Percentiles rank a stretch among this genome's conserved stretches.
These are phyloP conservation scores for Rhodotorula glutinis DNA, from an alignment of 1,284 basidiomycete genomes.

Conservation along the genomic window DNA sequence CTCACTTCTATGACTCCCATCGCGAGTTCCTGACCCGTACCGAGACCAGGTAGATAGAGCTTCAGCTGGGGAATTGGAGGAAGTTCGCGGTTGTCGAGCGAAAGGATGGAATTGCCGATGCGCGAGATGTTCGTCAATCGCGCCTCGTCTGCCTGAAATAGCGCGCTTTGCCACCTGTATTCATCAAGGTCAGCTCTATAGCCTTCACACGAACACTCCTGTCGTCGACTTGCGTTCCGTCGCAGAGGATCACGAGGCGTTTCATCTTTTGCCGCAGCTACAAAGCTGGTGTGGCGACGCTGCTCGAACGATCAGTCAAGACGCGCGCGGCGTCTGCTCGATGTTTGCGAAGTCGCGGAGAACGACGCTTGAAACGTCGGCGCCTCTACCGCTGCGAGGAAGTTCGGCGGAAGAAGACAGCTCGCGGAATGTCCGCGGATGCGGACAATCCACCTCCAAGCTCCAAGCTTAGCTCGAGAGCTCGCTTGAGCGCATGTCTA, in stretches of 20 bases:
- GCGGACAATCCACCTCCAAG: neutral
- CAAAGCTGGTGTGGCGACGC: too few relatives aligned
- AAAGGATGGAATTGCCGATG: neutral
- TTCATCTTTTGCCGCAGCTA: too few relatives aligned
- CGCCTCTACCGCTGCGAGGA: too few relatives aligned
- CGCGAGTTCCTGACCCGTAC: neutral
- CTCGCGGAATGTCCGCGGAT: neutral
- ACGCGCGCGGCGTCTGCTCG: too few relatives aligned
- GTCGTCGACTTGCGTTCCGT: neutral
- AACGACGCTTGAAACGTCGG: too few relatives aligned
- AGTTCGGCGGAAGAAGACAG: too few relatives aligned
- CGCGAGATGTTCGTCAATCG: neutral
- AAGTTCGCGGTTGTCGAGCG: neutral
- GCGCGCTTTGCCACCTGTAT: neutral
- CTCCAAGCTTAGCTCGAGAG: too few relatives aligned
- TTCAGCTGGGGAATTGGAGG: neutral
- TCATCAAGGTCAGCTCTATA: neutral
- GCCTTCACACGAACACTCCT: too few relatives aligned
- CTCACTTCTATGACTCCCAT: neutral
- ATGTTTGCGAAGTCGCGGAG: too few relatives aligned
- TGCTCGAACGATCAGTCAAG: too few relatives aligned
- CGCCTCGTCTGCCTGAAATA: neutral
- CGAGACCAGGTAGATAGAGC: neutral
- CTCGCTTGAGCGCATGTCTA: too few relatives aligned
- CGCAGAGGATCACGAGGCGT: neutral